Base-by-base conservation (phyloP, 148 eudicot species). In the Arbutus unedo region DNA sequence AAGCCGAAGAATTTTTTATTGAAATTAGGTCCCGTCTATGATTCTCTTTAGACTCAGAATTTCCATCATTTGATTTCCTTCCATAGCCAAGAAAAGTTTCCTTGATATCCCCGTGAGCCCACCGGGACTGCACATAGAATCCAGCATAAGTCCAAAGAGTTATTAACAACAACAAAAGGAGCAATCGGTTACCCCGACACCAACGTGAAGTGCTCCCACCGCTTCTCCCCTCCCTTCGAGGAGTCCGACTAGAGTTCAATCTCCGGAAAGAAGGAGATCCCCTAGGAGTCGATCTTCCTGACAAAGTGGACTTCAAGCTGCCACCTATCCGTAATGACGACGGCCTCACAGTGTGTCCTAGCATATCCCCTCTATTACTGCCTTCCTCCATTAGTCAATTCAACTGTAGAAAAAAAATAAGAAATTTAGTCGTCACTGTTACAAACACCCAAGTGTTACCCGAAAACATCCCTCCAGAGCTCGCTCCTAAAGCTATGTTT, bases 141-240 rank as follows among this genome's bases (percentile, higher is more conserved):
- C 96, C 99, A 68, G 91, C 99, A 87, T 97, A 97, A 25, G 96
- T 88, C 99, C 99, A 97, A 66, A 97, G 89, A 85, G 99, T 97
- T 79, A 97, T 94, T 88, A 97, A 84, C 88, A 97, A 91, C 91
- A 97, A 85, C 99, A 98, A 97, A 64, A 94, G 92, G 72, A 93
- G 91, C 79, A 97, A 79, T 68, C 92, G 91, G 85, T 90, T 90
- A 82, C 90, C 90, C 87, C 98, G 89, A 78, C 93, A 93, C 87
- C 92, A 94, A 80, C 88, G 92, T 76, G 84, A 82, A 80, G 74
- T 77, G 76, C 86, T 66, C 19, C 66, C 89, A 81, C 83, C 45
- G 76, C 80, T 82, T 78, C 90, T 89, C 31, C 90, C 94, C 0
- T 93, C 98, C 77, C 91, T 88, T 79, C 98, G 83, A 79, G 97